phyloP scores from a whole-genome alignment of 2,329 filamentous ascomycete species.

The Cladorrhinum sp. region DNA sequence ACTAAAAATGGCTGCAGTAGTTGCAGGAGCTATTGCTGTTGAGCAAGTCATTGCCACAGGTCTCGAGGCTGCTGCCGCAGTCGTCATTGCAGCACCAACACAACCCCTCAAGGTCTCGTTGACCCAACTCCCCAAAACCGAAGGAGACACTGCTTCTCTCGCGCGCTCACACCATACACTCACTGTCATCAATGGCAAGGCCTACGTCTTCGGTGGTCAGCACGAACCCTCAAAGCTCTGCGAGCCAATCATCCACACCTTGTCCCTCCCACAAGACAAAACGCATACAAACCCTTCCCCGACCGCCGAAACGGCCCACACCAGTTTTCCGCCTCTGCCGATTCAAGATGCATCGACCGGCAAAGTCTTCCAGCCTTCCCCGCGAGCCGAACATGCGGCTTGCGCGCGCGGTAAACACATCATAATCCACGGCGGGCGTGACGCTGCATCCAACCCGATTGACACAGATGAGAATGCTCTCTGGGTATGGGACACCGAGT shows the following conservation, averaged over 20 bases:
- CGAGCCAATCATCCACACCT: slow-evolving; percentile 49
- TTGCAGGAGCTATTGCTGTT: slow-evolving; percentile 37
- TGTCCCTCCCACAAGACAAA: slow-evolving; percentile 42
- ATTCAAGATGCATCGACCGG: slow-evolving; percentile 29
- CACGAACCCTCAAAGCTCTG: slow-evolving; percentile 37
- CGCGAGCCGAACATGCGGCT: slow-evolving; percentile 37
- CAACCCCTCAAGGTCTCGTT: slow-evolving; percentile 50
- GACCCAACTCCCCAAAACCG: slow-evolving; percentile 39
- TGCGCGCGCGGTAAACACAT: slow-evolving; percentile 32
- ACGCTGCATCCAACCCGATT: slow-evolving; percentile 30
- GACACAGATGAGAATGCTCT: slow-evolving; percentile 33
- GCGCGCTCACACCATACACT: slow-evolving; percentile 50
- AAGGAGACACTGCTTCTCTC: slow-evolving; percentile 35
- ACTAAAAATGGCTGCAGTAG: slow-evolving; percentile 37
- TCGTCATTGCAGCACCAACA: slow-evolving; percentile 49
- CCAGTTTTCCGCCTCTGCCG: slow-evolving; percentile 33
- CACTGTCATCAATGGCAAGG: slow-evolving; percentile 50
- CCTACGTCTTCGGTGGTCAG: slow-evolving; percentile 28
- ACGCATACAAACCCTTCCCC: slow-evolving; percentile 31
- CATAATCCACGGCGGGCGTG: slow-evolving; percentile 38
- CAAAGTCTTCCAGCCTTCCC: slow-evolving; percentile 31
- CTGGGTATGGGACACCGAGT: slow-evolving; percentile 40
- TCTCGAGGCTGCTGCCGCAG: slow-evolving; percentile 40
- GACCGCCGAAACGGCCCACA: slow-evolving; percentile 34
- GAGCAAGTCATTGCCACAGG: slow-evolving; percentile 42